A percentile compares a stretch with the other conserved stretches of the same genome.
These are phyloP conservation scores for Cladosporium sp. DNA, from an alignment of 2,329 filamentous ascomycete species.

Conservation along the genomic window DNA sequence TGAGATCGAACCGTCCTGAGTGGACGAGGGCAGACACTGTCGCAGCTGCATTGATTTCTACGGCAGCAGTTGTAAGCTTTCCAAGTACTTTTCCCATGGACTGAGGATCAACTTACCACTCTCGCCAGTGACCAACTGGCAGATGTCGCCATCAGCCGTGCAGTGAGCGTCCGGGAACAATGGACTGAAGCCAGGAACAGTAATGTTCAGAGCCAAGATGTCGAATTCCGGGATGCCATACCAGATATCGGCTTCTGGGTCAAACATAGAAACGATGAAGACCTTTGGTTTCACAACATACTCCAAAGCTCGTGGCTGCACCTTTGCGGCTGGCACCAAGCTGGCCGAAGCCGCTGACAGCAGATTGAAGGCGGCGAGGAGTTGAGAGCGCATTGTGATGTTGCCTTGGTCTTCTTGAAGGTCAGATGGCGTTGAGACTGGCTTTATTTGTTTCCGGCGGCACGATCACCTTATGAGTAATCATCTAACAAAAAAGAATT, in stretches of 20 bases:
- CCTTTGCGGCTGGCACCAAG: slow-evolving; percentile 3
- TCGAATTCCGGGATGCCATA: slow-evolving; percentile 36
- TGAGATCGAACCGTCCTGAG: slow-evolving; percentile 67
- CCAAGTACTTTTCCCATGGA: neutral
- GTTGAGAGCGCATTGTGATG: neutral
- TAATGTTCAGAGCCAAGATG: slow-evolving; percentile 37
- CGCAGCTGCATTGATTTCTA: slow-evolving; percentile 72
- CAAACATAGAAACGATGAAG: slow-evolving; percentile 63
- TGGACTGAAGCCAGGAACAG: slow-evolving; percentile 35
- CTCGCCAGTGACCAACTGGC: slow-evolving; percentile 62
- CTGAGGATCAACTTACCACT: slow-evolving; percentile 42
- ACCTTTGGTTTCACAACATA: slow-evolving; percentile 55
- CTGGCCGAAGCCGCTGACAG: slow-evolving; percentile 7
- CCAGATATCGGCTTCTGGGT: slow-evolving; percentile 51
- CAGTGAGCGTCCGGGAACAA: slow-evolving; percentile 56
- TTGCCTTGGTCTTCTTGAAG: neutral
- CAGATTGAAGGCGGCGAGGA: neutral
- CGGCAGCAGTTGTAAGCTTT: slow-evolving; percentile 56
- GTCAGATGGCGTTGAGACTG: neutral
- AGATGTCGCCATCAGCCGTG: slow-evolving; percentile 60
- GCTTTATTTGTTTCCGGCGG: neutral
- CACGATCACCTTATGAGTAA: neutral
- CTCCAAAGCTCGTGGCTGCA: slow-evolving; percentile 5
- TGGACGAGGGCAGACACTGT: slow-evolving; percentile 61
- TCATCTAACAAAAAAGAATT: neutral